phyloP scores from a whole-genome alignment of 2,329 filamentous ascomycete genomes.

The Endoconidiophora polonica region DNA sequence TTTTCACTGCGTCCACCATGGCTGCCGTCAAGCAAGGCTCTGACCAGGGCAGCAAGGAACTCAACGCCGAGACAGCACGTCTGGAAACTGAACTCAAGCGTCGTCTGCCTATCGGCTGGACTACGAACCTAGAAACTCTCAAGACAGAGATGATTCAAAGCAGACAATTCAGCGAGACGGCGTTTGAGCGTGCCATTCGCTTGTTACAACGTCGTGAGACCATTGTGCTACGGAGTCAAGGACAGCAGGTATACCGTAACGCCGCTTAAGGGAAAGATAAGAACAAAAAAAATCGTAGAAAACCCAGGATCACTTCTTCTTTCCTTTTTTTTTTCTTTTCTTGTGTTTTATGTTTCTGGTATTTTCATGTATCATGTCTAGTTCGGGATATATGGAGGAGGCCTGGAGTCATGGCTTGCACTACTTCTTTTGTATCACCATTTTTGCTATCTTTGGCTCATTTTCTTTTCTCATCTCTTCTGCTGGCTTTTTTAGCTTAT shows the following conservation, averaged over 20 bases:
- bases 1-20: slow-evolving; percentile 96
- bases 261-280: slow-evolving; percentile 33
- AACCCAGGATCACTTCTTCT: too few species aligned
- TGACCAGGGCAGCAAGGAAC: slow-evolving; percentile 65
- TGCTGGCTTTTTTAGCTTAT: too few species aligned
- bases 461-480: too few species aligned
- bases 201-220: slow-evolving; percentile 78
- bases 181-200: slow-evolving; percentile 67
- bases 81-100: slow-evolving; percentile 80
- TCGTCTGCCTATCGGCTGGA: slow-evolving; percentile 86
- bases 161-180: slow-evolving; percentile 77
- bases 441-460: neutral
- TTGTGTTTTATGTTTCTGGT: neutral
- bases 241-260: slow-evolving; percentile 57
- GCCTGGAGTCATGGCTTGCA: neutral
- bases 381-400: neutral
- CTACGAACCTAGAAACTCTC: slow-evolving; percentile 72
- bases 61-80: slow-evolving; percentile 76
- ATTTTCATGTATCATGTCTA: neutral
- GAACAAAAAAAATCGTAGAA: neutral
- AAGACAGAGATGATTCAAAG: slow-evolving; percentile 82
- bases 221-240: slow-evolving; percentile 63
- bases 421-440: neutral
- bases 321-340: neutral
- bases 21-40: slow-evolving; percentile 87